Base-by-base conservation (phyloP, 2,329 filamentous ascomycete species). In the Raffaelea arxii region DNA sequence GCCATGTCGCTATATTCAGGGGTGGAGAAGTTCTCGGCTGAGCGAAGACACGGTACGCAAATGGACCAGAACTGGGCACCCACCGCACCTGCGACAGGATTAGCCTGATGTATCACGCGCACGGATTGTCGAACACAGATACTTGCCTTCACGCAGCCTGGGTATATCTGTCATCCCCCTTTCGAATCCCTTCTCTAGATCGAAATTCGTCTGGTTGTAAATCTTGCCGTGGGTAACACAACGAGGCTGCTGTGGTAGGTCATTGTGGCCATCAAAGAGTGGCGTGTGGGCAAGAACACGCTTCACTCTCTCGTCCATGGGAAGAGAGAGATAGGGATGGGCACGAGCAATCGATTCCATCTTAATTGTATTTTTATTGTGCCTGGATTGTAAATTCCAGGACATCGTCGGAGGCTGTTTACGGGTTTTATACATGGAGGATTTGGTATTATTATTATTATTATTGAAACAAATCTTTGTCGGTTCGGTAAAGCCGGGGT, bases 31-130 rank as follows among this genome's bases (percentile, higher is more conserved):
- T 51, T 49, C 35, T 51, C 51, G 14, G 47, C 49, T 11, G 46
- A 48, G 14, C 46, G 52, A 25, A 47, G 56, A 53, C 27, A 54
- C 42, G 25, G 57, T 46, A 24, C 54, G 51, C 54, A 59, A 48
- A 47, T 45, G 35, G 45, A 55, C 49, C 46, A 57, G 46, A 53
- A 59, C 48, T 47, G 56, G 41, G 38, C 46, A 12, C 46, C 25
- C 41, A 49, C 19, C 48, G 53, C 35, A 53, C 48, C 56, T 32
- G 16, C n/a, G n/a, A n/a, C n/a, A n/a, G n/a, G n/a, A n/a, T n/a
- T n/a, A n/a, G n/a, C n/a, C n/a, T n/a, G n/a, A n/a, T n/a, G n/a
- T n/a, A n/a, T n/a, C n/a, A n/a, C n/a, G n/a, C n/a, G n/a, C n/a
- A n/a, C n/a, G n/a, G n/a, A n/a, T n/a, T n/a, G n/a, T n/a, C n/a